These are phyloP conservation scores for slime mould (Dictyostelium discoideum) DNA, from an alignment of 78 protist genomes.

Conservation along the genomic window dicty_2.7 NC_007090.3:4232001-4232500, in stretches of 20 bases:
- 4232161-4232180: neutral
- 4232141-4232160: neutral
- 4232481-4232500: neutral
- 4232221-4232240: neutral
- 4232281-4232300: neutral
- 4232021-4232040: neutral
- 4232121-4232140: neutral
- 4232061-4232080: neutral
- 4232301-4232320: neutral
- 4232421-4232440: neutral
- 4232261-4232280: neutral
- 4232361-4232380: neutral
- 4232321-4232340: slow-evolving; percentile 2
- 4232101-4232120: neutral
- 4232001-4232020: neutral
- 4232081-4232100: neutral
- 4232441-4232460: neutral
- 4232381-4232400: neutral
- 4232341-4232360: neutral
- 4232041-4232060: neutral
- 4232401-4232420: neutral
- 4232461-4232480: neutral
- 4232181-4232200: neutral
- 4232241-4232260: neutral
- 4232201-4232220: neutral